Evolutionary conservation across 306 rosid genomes (phyloP).

Genomic region (Bauhinia variegata): DNA sequence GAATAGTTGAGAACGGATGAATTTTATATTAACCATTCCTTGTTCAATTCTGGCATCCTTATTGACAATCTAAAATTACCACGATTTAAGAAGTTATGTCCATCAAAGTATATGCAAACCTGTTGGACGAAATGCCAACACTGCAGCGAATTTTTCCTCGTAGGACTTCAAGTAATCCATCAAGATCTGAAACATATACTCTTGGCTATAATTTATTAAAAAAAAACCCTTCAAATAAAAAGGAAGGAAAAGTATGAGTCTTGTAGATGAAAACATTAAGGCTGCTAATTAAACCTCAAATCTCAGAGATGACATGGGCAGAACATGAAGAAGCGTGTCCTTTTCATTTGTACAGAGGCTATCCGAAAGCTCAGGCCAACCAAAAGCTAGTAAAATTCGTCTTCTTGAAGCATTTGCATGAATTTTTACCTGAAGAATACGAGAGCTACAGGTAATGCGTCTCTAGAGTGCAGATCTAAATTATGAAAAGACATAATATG

Average conservation of each 20-base stretch:
- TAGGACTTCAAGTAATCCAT: constrained; percentile 55
- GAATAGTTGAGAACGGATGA: constrained; percentile 15
- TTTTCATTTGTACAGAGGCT: constrained; percentile 52
- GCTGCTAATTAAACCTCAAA: constrained; percentile 44
- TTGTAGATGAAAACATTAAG: constrained; percentile 22
- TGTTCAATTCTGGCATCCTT: constrained; percentile 2
- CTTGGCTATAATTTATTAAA: constrained; percentile 11
- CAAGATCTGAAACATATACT: constrained; percentile 39
- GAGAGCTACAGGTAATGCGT: constrained; percentile 5
- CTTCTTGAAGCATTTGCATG: constrained; percentile 59
- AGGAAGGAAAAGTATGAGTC: constrained; percentile 9
- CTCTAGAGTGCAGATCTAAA: constrained; percentile 13
- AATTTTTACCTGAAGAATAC: constrained; percentile 47
- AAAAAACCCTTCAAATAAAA: neutral
- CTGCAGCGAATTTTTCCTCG: constrained; percentile 47
- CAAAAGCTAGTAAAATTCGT: constrained; percentile 50
- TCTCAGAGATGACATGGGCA: constrained; percentile 58
- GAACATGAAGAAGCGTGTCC: constrained; percentile 55
- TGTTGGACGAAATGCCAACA: constrained; percentile 66
- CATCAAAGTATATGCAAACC: constrained; percentile 35
- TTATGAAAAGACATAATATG: neutral
- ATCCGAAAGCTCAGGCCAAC: constrained; percentile 51
- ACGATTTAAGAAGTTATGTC: constrained; percentile 16
- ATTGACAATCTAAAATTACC: constrained; percentile 6
- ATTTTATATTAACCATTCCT: neutral